Evolutionary conservation across 73 alveolate species (phyloP).

Genomic region (Stentor roeselii): DNA sequence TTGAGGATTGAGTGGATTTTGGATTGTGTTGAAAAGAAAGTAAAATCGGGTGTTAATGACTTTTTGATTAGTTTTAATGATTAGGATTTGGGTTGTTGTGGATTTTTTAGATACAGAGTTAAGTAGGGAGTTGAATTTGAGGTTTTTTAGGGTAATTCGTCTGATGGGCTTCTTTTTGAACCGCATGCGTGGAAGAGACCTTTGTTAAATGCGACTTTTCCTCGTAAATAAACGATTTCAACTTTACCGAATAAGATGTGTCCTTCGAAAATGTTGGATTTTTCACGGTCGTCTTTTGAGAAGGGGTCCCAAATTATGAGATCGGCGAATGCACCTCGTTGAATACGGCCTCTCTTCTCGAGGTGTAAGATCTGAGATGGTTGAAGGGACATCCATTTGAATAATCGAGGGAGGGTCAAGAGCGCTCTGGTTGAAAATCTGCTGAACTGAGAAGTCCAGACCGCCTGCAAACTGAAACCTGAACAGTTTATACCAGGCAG

Average conservation of each 20-base stretch:
- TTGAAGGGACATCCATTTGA: background rate
- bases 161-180: background rate
- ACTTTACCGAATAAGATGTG: background rate
- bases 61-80: no score
- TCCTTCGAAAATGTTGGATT: background rate
- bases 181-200: background rate
- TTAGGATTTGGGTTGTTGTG: no score
- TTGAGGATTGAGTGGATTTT: no score
- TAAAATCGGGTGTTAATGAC: no score
- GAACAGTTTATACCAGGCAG: background rate
- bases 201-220: background rate
- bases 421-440: no score
- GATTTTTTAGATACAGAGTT: background rate
- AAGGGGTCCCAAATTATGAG: background rate
- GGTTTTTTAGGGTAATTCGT: background rate
- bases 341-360: slow-evolving; percentile 2
- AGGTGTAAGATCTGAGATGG: background rate
- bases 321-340: background rate
- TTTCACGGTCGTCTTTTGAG: background rate
- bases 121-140: background rate
- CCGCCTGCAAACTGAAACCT: slow-evolving; percentile 9
- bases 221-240: slow-evolving; percentile 22
- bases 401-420: background rate
- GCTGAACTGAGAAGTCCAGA: background rate
- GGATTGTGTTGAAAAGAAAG: no score